phyloP scores from a whole-genome alignment of 768 basidiomycete species.

The Neoboletus brunneissimus region DNA sequence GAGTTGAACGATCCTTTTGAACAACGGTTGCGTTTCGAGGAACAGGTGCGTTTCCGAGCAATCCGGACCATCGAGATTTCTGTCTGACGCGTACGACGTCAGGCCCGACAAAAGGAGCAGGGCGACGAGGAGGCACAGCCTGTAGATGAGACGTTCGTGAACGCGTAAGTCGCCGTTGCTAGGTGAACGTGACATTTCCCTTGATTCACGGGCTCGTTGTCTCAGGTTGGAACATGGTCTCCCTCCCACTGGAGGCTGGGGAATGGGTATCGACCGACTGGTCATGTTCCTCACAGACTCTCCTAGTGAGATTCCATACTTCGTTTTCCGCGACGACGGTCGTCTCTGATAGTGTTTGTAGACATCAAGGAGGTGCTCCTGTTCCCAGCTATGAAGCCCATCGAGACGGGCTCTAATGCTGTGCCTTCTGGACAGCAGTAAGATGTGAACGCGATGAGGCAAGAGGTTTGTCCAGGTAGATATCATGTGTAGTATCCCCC shows the following conservation, averaged over 20 bases:
- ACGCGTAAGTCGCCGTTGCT: constrained; percentile 62
- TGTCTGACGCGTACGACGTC: constrained; percentile 2
- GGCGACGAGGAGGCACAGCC: constrained; percentile 99
- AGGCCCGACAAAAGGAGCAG: constrained; percentile 88
- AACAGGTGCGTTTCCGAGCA: constrained; percentile 55
- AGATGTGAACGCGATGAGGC: constrained; percentile 24
- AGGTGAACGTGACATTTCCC: not conserved
- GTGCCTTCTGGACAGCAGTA: constrained; percentile 26
- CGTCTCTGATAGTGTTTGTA: constrained; percentile 28
- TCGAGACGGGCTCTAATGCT: constrained; percentile 45
- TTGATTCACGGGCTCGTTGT: not conserved
- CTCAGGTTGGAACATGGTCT: constrained; percentile 91
- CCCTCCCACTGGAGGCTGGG: constrained; percentile 97
- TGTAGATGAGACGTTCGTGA: constrained; percentile 92
- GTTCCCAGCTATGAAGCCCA: constrained; percentile 97
- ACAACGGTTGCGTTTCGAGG: constrained; percentile 93
- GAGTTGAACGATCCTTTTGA: constrained; percentile 99
- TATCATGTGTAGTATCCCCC: not conserved
- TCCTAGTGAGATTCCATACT: constrained; percentile 55
- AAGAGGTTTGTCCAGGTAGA: constrained; percentile 16
- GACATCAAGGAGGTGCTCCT: constrained; percentile 96
- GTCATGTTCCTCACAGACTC: constrained; percentile 99
- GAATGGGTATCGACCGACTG: constrained; percentile 90
- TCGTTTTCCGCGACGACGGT: not conserved
- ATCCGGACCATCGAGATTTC: too few species aligned